These are phyloP conservation scores for Centaurea solstitialis DNA, from an alignment of 129 eudicot genomes.

Conservation along the genomic window DNA sequence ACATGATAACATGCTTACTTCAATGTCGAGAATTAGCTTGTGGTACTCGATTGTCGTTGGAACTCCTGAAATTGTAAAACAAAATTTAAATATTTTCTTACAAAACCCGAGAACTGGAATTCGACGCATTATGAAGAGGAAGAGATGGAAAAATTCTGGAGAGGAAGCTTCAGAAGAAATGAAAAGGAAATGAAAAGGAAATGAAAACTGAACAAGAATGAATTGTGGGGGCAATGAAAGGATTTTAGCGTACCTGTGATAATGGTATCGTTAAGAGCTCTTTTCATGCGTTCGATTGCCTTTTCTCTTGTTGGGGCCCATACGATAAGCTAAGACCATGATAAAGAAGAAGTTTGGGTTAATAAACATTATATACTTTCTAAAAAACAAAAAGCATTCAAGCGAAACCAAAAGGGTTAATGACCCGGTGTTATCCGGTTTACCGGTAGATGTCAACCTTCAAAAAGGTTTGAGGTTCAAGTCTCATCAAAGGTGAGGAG, in stretches of 20 bases:
- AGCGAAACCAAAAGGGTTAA: neutral
- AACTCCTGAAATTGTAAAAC: conserved; percentile 61
- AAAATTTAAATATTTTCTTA: neutral
- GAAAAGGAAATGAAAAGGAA: too few relatives aligned
- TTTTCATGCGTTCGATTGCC: conserved; percentile 98
- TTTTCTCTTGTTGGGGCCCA: conserved; percentile 99
- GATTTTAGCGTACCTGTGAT: conserved; percentile 65
- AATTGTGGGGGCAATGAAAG: too few relatives aligned
- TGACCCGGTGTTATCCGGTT: neutral
- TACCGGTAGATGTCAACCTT: neutral
- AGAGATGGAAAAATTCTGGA: neutral
- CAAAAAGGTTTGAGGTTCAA: neutral
- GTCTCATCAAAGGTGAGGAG: neutral
- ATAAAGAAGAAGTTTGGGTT: too few relatives aligned
- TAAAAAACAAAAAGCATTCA: neutral
- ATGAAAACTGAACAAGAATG: too few relatives aligned
- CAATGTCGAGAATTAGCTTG: conserved; percentile 93
- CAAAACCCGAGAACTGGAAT: neutral
- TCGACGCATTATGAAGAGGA: neutral
- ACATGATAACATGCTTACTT: conserved; percentile 48
- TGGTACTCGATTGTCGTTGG: conserved; percentile 98
- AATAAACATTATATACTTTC: neutral
- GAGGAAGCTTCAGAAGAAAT: neutral
- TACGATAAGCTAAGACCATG: conserved; percentile 73
- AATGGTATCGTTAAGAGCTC: conserved; percentile 93